A percentile compares a stretch with the other conserved stretches of the same genome.
Conservation (phyloP, 805 yeast genomes). For the Candida ortonii region DNA sequence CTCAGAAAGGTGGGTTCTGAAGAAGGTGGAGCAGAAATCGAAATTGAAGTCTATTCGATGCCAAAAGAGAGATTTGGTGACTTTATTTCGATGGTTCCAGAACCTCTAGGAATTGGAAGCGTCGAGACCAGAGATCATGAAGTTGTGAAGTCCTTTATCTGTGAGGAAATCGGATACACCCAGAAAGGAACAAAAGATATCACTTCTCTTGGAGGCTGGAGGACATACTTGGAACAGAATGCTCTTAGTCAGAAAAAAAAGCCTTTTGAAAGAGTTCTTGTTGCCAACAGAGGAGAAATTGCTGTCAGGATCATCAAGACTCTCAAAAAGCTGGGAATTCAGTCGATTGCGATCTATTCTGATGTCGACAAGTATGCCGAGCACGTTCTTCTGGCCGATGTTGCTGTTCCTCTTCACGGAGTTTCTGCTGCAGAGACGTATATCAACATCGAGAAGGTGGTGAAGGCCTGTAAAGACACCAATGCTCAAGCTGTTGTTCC, state of each 20-base stretch:
- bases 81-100: slow-evolving; percentile 85
- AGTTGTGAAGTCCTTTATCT: slow-evolving; percentile 89
- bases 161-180: slow-evolving; percentile 85
- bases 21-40: slow-evolving; percentile 56
- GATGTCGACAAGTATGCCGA: slow-evolving; percentile 86
- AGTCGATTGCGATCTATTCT: slow-evolving; percentile 84
- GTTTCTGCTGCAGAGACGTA: slow-evolving; percentile 88
- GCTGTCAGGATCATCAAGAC: slow-evolving; percentile 94
- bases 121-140: slow-evolving; percentile 79
- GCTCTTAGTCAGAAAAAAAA: slow-evolving; percentile 36
- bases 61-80: slow-evolving; percentile 77
- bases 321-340: slow-evolving; percentile 72
- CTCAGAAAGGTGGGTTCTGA: slow-evolving; percentile 58
- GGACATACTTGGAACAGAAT: slow-evolving; percentile 46
- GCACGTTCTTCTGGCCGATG: slow-evolving; percentile 83
- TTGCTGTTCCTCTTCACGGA: slow-evolving; percentile 76
- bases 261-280: slow-evolving; percentile 81
- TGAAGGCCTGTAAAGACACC: slow-evolving; percentile 78
- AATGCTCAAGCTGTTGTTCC: slow-evolving; percentile 96
- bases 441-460: slow-evolving; percentile 77
- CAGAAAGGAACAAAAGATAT: slow-evolving; percentile 73
- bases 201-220: slow-evolving; percentile 89
- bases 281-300: slow-evolving; percentile 97
- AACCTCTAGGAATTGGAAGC: slow-evolving; percentile 93
- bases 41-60: slow-evolving; percentile 78